Percentiles rank a stretch among this genome's conserved stretches.
phyloP scores from a whole-genome alignment of 495 filamentous ascomycete species.

The Aspergillus conjunctus region DNA sequence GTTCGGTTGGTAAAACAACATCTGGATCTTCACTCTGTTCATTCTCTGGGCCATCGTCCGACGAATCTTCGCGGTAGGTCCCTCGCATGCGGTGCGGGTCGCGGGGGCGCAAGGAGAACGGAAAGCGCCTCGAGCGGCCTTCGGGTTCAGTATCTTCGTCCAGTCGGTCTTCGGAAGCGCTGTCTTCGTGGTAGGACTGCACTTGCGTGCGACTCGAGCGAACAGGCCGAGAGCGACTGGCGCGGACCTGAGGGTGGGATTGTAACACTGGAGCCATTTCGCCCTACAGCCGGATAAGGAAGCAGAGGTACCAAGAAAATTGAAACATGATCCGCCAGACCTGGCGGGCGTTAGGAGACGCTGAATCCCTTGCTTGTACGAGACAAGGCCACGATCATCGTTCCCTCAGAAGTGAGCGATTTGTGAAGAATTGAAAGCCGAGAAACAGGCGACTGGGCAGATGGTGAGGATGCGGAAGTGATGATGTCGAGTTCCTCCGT shows the following conservation, averaged over 20 bases:
- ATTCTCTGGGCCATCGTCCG: conserved; percentile 36
- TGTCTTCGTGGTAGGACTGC: conserved; percentile 46
- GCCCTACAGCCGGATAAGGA: conserved; percentile 17
- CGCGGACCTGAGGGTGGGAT: conserved; percentile 25
- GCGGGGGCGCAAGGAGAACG: conserved; percentile 42
- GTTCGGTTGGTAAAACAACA: conserved; percentile 10
- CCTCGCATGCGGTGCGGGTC: conserved; percentile 32
- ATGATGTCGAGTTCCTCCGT: neutral
- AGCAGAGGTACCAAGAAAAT: neutral
- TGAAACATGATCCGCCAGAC: conserved; percentile 15
- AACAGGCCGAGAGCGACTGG: conserved; percentile 36
- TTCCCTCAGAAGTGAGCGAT: neutral
- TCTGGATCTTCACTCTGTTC: conserved; percentile 14
- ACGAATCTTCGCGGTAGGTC: conserved; percentile 51
- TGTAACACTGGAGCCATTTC: conserved; percentile 33
- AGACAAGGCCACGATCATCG: neutral
- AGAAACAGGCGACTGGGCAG: neutral
- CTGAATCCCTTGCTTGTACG: neutral
- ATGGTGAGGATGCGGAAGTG: neutral
- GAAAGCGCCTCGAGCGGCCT: conserved; percentile 13
- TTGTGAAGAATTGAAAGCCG: neutral
- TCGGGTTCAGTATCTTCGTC: conserved; percentile 23
- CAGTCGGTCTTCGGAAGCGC: conserved; percentile 33
- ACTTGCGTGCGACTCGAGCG: conserved; percentile 44
- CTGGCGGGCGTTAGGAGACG: neutral